Percentiles rank a stretch among this genome's conserved stretches.
Evolutionary conservation across 805 yeast genomes (phyloP).

Genomic region (Ascoidea asiatica): DNA sequence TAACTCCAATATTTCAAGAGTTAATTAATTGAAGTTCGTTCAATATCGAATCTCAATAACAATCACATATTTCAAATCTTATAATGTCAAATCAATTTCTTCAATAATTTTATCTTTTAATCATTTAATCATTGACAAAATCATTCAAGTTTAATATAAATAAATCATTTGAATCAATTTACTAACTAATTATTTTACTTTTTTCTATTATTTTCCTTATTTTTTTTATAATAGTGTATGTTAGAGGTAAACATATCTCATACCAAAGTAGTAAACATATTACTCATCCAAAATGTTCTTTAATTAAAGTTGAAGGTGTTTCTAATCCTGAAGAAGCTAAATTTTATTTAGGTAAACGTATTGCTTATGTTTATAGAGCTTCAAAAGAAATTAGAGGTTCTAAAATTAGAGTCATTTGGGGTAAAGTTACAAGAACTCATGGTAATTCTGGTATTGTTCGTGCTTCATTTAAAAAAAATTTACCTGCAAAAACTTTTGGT

Average conservation of each 20-base stretch:
- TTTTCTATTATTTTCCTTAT: too few relatives aligned
- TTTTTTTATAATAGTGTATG: conserved; percentile 60
- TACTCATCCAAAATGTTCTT: conserved; percentile 96
- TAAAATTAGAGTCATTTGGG: conserved; percentile 99
- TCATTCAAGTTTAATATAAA: neutral
- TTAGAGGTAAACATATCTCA: conserved; percentile 99
- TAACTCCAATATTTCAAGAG: too few relatives aligned
- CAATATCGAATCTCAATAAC: too few relatives aligned
- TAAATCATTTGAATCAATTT: neutral
- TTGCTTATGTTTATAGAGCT: conserved; percentile 99
- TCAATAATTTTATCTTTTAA: neutral
- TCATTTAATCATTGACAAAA: neutral
- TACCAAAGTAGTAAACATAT: conserved; percentile 99
- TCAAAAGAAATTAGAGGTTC: conserved; percentile 96
- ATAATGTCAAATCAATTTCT: too few relatives aligned
- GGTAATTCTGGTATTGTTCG: conserved; percentile 98
- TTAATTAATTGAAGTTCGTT: too few relatives aligned
- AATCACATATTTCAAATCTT: neutral
- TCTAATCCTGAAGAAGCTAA: conserved; percentile 83
- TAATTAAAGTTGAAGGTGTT: conserved; percentile 96
- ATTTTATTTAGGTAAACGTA: conserved; percentile 99
- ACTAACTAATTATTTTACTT: neutral
- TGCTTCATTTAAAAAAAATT: conserved; percentile 97
- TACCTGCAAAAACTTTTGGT: conserved; percentile 99
- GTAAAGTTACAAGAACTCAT: conserved; percentile 97